A percentile compares a stretch with the other conserved stretches of the same genome.
phyloP scores from a whole-genome alignment of 805 yeast species.

The Suhomyces sp. region DNA sequence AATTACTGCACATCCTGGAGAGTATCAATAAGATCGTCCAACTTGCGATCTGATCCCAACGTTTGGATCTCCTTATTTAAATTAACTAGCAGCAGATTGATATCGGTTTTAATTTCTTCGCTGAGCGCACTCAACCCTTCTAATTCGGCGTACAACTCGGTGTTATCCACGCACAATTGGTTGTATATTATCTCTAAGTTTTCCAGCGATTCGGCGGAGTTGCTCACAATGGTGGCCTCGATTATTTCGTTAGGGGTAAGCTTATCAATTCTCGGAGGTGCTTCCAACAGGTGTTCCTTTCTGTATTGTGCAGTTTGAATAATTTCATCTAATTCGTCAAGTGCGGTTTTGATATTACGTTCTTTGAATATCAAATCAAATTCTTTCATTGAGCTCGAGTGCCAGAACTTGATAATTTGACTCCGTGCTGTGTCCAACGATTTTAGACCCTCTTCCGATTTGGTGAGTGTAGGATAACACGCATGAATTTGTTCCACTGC shows the following conservation, averaged over 20 bases:
- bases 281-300: constrained; percentile 9
- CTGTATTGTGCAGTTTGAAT: constrained; percentile 40
- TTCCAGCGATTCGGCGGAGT: constrained; percentile 22
- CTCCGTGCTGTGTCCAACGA: constrained; percentile 47
- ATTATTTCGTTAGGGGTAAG: constrained; percentile 32
- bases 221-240: constrained; percentile 24
- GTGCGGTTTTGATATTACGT: constrained; percentile 39
- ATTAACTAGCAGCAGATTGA: constrained; percentile 19
- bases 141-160: constrained; percentile 24
- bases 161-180: constrained; percentile 36
- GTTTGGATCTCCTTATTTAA: constrained; percentile 18
- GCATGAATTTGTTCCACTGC: constrained; percentile 48
- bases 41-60: constrained; percentile 2
- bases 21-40: constrained; percentile 22
- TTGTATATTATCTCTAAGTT: constrained; percentile 34
- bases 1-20: not conserved
- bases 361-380: constrained; percentile 54
- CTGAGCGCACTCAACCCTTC: constrained; percentile 18
- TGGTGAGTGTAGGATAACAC: constrained; percentile 55
- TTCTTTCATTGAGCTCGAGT: constrained; percentile 46
- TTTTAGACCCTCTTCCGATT: constrained; percentile 43
- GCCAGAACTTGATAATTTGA: constrained; percentile 55
- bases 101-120: constrained; percentile 17
- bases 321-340: constrained; percentile 48
- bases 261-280: constrained; percentile 22